Conservation (phyloP, 164 flowering plant genomes). For the Berberis thunbergii region DNA sequence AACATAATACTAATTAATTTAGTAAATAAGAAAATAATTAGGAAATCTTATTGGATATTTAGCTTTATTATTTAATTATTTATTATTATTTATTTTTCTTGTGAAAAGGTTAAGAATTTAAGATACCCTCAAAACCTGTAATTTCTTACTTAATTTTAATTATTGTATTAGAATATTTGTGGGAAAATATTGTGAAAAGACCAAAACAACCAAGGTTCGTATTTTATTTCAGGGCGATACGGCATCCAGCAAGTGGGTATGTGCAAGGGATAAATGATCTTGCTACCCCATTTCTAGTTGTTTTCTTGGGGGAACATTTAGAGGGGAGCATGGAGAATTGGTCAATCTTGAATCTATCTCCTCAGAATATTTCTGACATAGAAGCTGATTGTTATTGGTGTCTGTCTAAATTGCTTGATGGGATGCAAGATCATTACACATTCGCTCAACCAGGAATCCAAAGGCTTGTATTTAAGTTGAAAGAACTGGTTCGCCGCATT, state of each 20-base stretch:
- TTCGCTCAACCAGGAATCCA: constrained; percentile 99
- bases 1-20: too few species aligned
- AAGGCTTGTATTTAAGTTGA: constrained; percentile 88
- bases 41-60: too few species aligned
- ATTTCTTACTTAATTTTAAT: too few species aligned
- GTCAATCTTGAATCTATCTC: constrained; percentile 52
- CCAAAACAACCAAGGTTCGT: neutral
- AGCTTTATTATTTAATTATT: too few species aligned
- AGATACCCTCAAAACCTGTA: too few species aligned
- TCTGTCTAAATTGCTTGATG: constrained; percentile 86
- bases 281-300: constrained; percentile 87
- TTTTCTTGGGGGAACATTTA: constrained; percentile 83
- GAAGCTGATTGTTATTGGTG: constrained; percentile 99
- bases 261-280: constrained; percentile 99
- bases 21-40: too few species aligned
- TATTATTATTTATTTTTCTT: too few species aligned
- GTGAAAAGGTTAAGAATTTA: too few species aligned
- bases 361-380: constrained; percentile 47
- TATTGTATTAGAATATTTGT: too few species aligned
- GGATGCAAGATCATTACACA: constrained; percentile 98
- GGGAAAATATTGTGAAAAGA: too few species aligned
- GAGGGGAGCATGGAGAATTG: constrained; percentile 73
- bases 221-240: constrained; percentile 73
- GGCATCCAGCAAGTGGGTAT: constrained; percentile 99
- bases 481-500: constrained; percentile 85